Evolutionary conservation across 2,329 filamentous ascomycete genomes (phyloP).

Genomic region (Colletotrichum plurivorum): DNA sequence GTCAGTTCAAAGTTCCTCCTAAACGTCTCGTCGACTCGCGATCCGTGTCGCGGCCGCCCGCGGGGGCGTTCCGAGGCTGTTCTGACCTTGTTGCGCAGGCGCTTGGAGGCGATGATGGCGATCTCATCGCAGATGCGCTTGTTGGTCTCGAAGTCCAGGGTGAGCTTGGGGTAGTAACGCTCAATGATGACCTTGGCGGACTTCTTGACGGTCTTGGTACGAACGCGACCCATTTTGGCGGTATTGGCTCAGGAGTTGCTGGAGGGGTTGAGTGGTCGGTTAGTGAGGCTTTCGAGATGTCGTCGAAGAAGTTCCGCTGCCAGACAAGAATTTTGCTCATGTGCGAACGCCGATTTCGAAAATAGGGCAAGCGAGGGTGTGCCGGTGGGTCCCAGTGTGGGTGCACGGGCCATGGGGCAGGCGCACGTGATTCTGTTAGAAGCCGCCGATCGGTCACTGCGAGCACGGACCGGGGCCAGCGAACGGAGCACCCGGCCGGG

Average conservation of each 20-base stretch:
- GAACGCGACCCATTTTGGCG: conserved; percentile 79
- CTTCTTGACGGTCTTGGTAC: conserved; percentile 80
- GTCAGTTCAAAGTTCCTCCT: conserved; percentile 18
- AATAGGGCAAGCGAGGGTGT: conserved; percentile 26
- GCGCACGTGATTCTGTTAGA: not conserved
- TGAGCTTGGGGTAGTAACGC: conserved; percentile 97
- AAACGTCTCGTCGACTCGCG: not conserved
- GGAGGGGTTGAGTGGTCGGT: conserved; percentile 49
- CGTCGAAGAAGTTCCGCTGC: conserved; percentile 33
- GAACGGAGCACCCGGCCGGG: not conserved
- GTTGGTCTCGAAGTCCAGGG: conserved; percentile 99
- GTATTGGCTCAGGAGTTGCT: conserved; percentile 58
- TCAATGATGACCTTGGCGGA: conserved; percentile 99
- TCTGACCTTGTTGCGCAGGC: conserved; percentile 97
- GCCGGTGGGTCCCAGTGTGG: not conserved
- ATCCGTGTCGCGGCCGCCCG: not conserved
- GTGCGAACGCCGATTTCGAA: not conserved
- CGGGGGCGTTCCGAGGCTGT: conserved; percentile 5
- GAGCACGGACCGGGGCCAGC: not conserved
- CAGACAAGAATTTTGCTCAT: conserved; percentile 13
- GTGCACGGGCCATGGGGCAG: conserved; percentile 31
- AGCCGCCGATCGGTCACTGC: not conserved
- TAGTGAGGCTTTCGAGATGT: conserved; percentile 67
- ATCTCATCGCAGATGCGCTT: conserved; percentile 99
- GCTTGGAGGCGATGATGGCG: conserved; percentile 98